A percentile compares a stretch with the other conserved stretches of the same genome.
phyloP scores from a whole-genome alignment of 108 stramenopile species.

The Nannochloropsis salina region DNA sequence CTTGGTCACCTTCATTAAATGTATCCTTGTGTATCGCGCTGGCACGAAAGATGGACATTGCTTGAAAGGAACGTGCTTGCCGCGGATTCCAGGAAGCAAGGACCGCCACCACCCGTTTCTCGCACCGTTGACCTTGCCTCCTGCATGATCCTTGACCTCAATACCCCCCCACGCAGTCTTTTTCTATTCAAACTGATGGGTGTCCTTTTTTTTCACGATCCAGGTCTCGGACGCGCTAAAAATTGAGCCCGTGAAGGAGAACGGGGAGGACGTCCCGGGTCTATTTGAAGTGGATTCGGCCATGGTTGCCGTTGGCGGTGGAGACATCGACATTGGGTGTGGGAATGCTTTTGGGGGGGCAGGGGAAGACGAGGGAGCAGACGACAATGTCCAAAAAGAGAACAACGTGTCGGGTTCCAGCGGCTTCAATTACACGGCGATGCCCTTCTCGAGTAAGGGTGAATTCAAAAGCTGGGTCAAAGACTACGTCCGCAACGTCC shows the following conservation, averaged over 20 bases:
- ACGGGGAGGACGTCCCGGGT: constrained; percentile 18
- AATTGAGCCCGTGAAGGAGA: constrained; percentile 1
- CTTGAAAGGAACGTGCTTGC: no score
- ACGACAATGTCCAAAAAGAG: constrained; percentile 50
- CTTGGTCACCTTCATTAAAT: no score
- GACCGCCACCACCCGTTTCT: no score
- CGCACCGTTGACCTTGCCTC: no score
- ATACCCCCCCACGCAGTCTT: no score
- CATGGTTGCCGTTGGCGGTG: constrained; percentile 41
- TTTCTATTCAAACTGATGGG: no score
- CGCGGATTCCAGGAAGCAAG: no score
- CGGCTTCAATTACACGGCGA: constrained; percentile 48
- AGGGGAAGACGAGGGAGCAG: constrained; percentile 46
- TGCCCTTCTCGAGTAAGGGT: constrained; percentile 44
- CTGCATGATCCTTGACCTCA: no score
- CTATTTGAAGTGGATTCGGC: constrained; percentile 42
- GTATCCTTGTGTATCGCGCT: no score
- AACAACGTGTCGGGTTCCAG: constrained; percentile 46
- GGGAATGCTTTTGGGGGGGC: constrained; percentile 45
- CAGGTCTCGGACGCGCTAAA: constrained; percentile 2
- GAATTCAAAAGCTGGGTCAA: constrained; percentile 51
- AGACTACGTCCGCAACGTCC: constrained; percentile 48
- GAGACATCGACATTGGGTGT: constrained; percentile 50
- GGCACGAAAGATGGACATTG: no score
- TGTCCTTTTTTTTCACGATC: neutral